These are phyloP conservation scores for Polychytrium aggregatum DNA, from an alignment of 192 early-diverging fungal species.

Conservation along the genomic window DNA sequence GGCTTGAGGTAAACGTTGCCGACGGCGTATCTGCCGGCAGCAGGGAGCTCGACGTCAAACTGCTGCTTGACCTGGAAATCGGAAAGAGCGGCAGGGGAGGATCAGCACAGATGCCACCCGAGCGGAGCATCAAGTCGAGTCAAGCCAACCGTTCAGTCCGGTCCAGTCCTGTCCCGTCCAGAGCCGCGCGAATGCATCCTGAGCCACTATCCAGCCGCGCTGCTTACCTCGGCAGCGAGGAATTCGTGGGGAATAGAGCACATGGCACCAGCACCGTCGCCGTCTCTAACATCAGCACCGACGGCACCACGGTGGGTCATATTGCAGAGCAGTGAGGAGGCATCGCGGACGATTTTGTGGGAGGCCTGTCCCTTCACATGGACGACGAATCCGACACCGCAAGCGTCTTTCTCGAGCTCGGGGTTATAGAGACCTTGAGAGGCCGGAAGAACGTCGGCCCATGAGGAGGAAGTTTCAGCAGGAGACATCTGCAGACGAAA, in stretches of 20 bases:
- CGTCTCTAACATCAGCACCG: constrained; percentile 87
- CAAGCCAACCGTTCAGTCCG: too few relatives aligned
- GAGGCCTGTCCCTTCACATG: constrained; percentile 79
- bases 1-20: constrained; percentile 89
- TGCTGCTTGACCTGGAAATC: constrained; percentile 22
- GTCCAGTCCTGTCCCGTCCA: too few relatives aligned
- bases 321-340: constrained; percentile 86
- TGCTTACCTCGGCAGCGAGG: constrained; percentile 57
- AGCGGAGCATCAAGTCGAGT: too few relatives aligned
- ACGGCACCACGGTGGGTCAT: constrained; percentile 98
- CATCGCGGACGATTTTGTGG: constrained; percentile 85
- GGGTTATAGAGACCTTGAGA: constrained; percentile 85
- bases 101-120: too few relatives aligned
- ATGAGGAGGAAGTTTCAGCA: too few relatives aligned
- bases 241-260: constrained; percentile 84
- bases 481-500: too few relatives aligned
- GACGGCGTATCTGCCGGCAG: constrained; percentile 81
- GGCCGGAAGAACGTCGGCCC: constrained; percentile 76
- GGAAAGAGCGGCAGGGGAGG: too few relatives aligned
- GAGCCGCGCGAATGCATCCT: too few relatives aligned
- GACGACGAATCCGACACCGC: constrained; percentile 96
- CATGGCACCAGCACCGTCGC: constrained; percentile 99
- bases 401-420: constrained; percentile 81
- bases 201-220: neutral
- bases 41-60: constrained; percentile 57